Percentiles rank a stretch among this genome's conserved stretches.
Evolutionary conservation across 176 grass and related monocot genomes (phyloP).

Genomic region (Ensete ventricosum): DNA sequence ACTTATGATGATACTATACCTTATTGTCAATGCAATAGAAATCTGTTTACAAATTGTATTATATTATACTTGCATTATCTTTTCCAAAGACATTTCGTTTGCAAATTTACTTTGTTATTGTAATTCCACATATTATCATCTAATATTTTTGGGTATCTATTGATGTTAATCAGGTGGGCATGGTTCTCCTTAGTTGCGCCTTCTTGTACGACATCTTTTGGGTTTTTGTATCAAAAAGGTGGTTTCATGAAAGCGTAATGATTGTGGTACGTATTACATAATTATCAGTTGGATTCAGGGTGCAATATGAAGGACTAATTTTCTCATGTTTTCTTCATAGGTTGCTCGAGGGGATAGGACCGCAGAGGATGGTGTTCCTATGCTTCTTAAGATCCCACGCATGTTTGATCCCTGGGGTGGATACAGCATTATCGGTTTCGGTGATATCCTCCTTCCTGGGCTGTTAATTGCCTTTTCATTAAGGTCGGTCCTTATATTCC

Average conservation of each 20-base stretch:
- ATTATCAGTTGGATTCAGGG: background rate
- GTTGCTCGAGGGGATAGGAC: slow-evolving; percentile 94
- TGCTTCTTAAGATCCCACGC: slow-evolving; percentile 88
- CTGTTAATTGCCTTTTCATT: slow-evolving; percentile 85
- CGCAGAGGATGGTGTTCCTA: slow-evolving; percentile 89
- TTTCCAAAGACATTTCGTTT: too few species aligned
- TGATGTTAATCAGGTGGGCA: slow-evolving; percentile 44
- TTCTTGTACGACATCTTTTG: slow-evolving; percentile 98
- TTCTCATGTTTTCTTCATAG: slow-evolving; percentile 25
- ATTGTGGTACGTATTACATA: slow-evolving; percentile 63
- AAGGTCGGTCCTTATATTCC: slow-evolving; percentile 30
- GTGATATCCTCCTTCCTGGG: slow-evolving; percentile 95
- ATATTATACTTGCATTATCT: too few species aligned
- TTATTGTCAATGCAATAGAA: too few species aligned
- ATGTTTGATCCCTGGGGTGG: slow-evolving; percentile 99
- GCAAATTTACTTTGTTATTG: too few species aligned
- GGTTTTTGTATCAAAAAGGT: slow-evolving; percentile 91
- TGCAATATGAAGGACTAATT: background rate
- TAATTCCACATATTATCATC: too few species aligned
- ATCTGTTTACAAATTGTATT: too few species aligned
- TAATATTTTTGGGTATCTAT: too few species aligned
- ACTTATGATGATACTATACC: too few species aligned
- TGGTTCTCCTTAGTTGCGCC: slow-evolving; percentile 67
- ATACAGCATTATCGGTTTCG: slow-evolving; percentile 96
- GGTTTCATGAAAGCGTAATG: slow-evolving; percentile 98